Base-by-base conservation (phyloP, 352 stramenopile genomes). In the Hyaloperonospora arabidopsidis region DNA sequence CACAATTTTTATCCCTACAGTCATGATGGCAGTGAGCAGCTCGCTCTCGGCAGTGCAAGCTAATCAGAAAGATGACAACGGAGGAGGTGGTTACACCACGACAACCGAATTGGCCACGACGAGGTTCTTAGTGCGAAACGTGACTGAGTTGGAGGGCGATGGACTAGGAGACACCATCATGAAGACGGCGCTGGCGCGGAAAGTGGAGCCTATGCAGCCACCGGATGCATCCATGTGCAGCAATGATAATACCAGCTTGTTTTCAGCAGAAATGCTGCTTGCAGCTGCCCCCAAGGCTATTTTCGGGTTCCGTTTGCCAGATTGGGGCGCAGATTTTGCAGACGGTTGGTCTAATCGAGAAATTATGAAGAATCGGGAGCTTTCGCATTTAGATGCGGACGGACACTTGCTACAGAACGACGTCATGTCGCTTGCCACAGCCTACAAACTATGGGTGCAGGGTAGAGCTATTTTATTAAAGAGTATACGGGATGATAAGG, bases 11-110 rank as follows among this genome's bases (percentile, higher is more conserved):
- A 74, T 82, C 47, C 69, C 74, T 5, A 50, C 73, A 1, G 65
- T 77, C 18, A 81, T 78, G 74, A 65, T 81, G 63, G 71, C 74
- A 5, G 61, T 84, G 19, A 67, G 74, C 21, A 79, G 65, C 47
- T 73, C 61, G 15, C 61, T 84, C 22, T 81, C 74, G 34, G 69
- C 74, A 22, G 59, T 84, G 25, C 74, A 84, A 40, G 72, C 74
- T 45, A 84, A 84, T 45, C 67, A 81, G 57, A 74, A 70, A 34
- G 64, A 74, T 14, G 56, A 74, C 14, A 70, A 29, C 39, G 35
- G 32, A 17, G 32, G 15, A 38, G 22, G 14, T 10, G 58, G 14
- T 2, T 62, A 14, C 39, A 14, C 49, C 7, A 15, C 22, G 17
- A 13, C 15, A 49, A 43, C 34, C 23, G 18, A 21, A 17, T 15